Conservation (phyloP, 345 rosid genomes). For the Salix caprea region DNA sequence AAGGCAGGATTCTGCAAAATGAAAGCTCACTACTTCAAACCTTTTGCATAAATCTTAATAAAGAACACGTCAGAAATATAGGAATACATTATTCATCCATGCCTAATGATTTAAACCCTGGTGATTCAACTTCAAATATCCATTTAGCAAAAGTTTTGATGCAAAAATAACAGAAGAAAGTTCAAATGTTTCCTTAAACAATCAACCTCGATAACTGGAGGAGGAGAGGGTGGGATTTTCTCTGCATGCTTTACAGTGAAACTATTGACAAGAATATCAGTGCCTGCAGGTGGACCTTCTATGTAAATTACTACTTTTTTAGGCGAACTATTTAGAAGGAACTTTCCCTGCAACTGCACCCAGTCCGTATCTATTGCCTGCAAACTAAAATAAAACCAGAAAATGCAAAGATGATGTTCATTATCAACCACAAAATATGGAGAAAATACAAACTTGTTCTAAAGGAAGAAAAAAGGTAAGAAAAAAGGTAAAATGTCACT, state of each 20-base stretch:
- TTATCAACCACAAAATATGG: background rate
- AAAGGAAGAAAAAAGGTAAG: background rate
- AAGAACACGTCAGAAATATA: constrained; percentile 1
- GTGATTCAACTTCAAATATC: background rate
- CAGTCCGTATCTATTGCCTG: constrained; percentile 77
- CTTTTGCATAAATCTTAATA: background rate
- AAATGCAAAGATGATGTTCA: background rate
- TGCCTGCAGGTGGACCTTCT: constrained; percentile 91
- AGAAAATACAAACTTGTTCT: background rate
- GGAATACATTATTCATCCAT: background rate
- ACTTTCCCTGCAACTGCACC: constrained; percentile 74
- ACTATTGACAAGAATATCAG: constrained; percentile 76
- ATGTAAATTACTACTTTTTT: constrained; percentile 67
- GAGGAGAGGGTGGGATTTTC: constrained; percentile 55
- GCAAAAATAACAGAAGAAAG: background rate
- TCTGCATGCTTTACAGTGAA: constrained; percentile 66
- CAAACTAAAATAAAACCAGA: constrained; percentile 35
- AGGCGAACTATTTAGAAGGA: constrained; percentile 76
- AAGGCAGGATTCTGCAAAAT: constrained; percentile 56
- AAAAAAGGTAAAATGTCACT: background rate
- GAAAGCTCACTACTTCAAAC: constrained; percentile 5
- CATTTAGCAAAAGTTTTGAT: background rate
- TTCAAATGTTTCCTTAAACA: background rate
- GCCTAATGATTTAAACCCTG: background rate
- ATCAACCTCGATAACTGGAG: constrained; percentile 67